Percentiles rank a stretch among this genome's conserved stretches.
Conservation (phyloP, 306 rosid genomes). For the Sesbania bispinosa region DNA sequence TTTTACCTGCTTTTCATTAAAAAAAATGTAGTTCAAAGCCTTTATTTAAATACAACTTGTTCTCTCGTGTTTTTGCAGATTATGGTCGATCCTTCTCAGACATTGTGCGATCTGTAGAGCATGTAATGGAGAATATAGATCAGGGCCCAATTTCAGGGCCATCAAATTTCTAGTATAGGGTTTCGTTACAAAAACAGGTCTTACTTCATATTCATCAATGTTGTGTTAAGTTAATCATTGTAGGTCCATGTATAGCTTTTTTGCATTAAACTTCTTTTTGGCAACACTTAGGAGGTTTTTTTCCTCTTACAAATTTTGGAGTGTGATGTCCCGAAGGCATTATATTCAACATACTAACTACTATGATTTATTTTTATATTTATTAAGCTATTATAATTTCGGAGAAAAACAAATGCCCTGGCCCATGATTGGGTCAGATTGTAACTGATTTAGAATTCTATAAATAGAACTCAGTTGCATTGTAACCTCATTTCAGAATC, state of each 20-base stretch:
- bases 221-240: not conserved
- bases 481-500: no score
- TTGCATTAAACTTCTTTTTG: no score
- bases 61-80: conserved; percentile 51
- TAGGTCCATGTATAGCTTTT: no score
- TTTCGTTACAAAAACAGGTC: conserved; percentile 94
- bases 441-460: no score
- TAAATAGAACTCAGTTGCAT: no score
- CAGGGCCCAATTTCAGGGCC: conserved; percentile 65
- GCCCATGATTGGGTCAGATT: no score
- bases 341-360: no score
- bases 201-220: conserved; percentile 28
- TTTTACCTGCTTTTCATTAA: not conserved
- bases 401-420: no score
- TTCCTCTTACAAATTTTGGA: not conserved
- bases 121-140: conserved; percentile 64
- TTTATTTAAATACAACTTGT: conserved; percentile 12
- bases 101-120: conserved; percentile 71
- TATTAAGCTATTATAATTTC: no score
- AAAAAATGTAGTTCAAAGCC: not conserved
- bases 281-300: no score
- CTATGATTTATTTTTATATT: no score
- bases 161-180: conserved; percentile 75
- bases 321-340: not conserved
- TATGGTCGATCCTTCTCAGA: conserved; percentile 80